These are phyloP conservation scores for Sequoia sempervirens DNA, from an alignment of 75 land plant genomes.

Conservation along the genomic window DNA sequence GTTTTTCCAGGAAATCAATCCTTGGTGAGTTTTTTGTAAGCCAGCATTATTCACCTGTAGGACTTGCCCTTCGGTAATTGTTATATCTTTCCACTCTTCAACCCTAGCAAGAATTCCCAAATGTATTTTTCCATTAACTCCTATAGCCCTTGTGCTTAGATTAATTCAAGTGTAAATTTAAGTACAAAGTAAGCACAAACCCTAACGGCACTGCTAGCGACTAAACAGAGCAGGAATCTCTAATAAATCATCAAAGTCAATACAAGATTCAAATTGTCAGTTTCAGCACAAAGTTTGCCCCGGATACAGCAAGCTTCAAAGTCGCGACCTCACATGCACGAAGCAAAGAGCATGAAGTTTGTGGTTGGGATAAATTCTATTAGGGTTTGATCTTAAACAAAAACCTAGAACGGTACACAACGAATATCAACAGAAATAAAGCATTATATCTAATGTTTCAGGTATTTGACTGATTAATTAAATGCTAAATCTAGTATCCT, in stretches of 20 bases:
- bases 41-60: background rate
- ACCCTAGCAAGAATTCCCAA: background rate
- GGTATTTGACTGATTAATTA: background rate
- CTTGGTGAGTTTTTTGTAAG: background rate
- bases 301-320: background rate
- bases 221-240: background rate
- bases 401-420: background rate
- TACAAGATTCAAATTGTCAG: background rate
- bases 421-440: background rate
- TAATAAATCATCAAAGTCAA: background rate
- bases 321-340: background rate
- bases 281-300: background rate
- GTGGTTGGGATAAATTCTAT: background rate
- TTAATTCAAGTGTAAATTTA: background rate
- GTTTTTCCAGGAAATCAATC: background rate
- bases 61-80: background rate
- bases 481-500: background rate
- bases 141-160: background rate
- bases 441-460: background rate
- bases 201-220: background rate
- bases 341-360: background rate
- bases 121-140: background rate
- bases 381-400: background rate
- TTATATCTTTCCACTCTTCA: background rate
- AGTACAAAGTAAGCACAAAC: background rate